Evolutionary conservation across 768 basidiomycete genomes (phyloP), one percentile per base, ranked within the genome.

Genomic region (Candolleomyces aberdarensis): DNA sequence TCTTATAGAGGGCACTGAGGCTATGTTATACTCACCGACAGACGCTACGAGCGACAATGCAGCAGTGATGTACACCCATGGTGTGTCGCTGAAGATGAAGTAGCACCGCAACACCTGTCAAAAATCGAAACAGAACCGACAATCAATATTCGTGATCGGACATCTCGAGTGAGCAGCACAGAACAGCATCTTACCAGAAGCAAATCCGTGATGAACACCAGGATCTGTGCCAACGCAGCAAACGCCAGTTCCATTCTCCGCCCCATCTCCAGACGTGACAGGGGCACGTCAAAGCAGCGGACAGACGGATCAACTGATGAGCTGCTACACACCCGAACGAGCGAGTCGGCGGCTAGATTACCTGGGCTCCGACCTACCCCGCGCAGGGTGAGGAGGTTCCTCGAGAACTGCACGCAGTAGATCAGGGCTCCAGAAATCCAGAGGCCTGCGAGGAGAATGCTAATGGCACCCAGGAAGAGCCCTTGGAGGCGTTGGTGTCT

Each of bases 191-290:
- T 20, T 43, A 56, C 54, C 36, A 56, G 40, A 9, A 56, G n/a
- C 19, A 43, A 36, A 36, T 56, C 54, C 54, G 54, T 56, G 14
- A 56, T 11, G 22, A 56, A 56, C 11, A 56, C 41, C 4, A 56
- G 54, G n/a, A 19, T 22, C 54, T 56, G 54, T 17, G 26, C 40
- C 32, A 56, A 19, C 11, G 54, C n/a, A 43, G 54, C 54, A 36
- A 41, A 56, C 8, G 54, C 52, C 32, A 56, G 20, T 19, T 56
- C 54, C 54, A 56, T 43, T 36, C 54, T 56, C n/a, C 54, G 39
- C 5, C 54, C 54, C 40, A 17, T 15, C 54, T 41, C 19, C 40
- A 56, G 22, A 5, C 9, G n/a, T 17, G 15, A 9, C 39, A 56
- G 17, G n/a, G 39, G 14, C 17, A 56, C 54, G 13, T 41, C 36